Evolutionary conservation across 2,329 filamentous ascomycete species (phyloP).

Genomic region (Clarireedia hainanense): DNA sequence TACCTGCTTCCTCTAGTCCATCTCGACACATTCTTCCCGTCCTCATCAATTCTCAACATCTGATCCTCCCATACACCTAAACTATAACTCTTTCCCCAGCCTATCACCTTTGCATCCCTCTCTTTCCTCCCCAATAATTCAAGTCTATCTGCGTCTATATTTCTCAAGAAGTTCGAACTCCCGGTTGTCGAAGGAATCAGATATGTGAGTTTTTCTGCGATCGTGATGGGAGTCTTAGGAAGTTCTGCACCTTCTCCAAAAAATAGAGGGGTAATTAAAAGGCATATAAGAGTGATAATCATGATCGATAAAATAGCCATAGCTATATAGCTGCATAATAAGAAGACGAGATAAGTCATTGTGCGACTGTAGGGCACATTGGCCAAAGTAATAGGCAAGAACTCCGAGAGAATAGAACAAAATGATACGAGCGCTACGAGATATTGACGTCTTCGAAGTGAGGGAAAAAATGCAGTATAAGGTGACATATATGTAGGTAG

Average conservation of each 20-base stretch:
- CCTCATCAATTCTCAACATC: constrained; percentile 19
- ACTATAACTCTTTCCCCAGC: constrained; percentile 27
- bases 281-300: not conserved
- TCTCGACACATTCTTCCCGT: constrained; percentile 10
- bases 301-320: constrained; percentile 1
- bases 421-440: not conserved
- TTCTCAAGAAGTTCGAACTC: constrained; percentile 30
- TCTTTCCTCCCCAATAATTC: constrained; percentile 26
- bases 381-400: not conserved
- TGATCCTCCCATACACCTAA: constrained; percentile 29
- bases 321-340: not conserved
- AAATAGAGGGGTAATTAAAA: not conserved
- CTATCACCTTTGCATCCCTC: constrained; percentile 27
- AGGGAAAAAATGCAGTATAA: constrained; percentile 37
- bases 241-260: too few species aligned
- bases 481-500: constrained; percentile 37
- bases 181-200: not conserved
- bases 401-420: constrained; percentile 1
- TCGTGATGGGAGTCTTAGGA: not conserved
- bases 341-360: not conserved
- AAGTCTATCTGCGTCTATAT: constrained; percentile 31
- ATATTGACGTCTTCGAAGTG: constrained; percentile 31
- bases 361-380: not conserved
- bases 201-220: not conserved
- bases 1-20: too few species aligned